Conservation (phyloP, 2,329 filamentous ascomycete genomes). For the Exophiala mesophila region DNA sequence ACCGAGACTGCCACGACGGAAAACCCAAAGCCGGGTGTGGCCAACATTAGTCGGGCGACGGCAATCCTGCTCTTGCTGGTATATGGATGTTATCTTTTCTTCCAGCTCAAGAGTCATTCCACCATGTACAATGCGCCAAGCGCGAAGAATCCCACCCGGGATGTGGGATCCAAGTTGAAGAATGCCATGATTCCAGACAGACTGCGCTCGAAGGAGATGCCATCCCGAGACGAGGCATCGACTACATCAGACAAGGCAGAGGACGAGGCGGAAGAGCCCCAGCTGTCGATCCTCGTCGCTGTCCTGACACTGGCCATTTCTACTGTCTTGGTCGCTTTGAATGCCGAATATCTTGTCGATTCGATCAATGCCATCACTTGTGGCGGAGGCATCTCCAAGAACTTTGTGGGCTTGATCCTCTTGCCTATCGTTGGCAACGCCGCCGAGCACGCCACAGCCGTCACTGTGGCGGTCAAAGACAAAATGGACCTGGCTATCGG, state of each 20-base stretch:
- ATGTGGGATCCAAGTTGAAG: conserved; percentile 23
- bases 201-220: conserved; percentile 6
- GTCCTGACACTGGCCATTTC: conserved; percentile 65
- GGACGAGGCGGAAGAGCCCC: conserved; percentile 69
- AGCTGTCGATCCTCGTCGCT: conserved; percentile 68
- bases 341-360: conserved; percentile 60
- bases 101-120: conserved; percentile 83
- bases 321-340: conserved; percentile 75
- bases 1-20: conserved; percentile 14
- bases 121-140: conserved; percentile 74
- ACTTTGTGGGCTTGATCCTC: conserved; percentile 60
- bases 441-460: conserved; percentile 61
- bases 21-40: conserved; percentile 21
- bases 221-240: conserved; percentile 2
- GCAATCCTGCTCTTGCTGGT: conserved; percentile 78
- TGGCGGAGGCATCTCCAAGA: conserved; percentile 48
- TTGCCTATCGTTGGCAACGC: conserved; percentile 63
- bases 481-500: conserved; percentile 66
- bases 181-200: conserved; percentile 27
- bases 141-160: conserved; percentile 65
- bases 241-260: conserved; percentile 50
- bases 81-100: conserved; percentile 78
- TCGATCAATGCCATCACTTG: conserved; percentile 53
- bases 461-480: conserved; percentile 59
- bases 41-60: conserved; percentile 32